A percentile compares a stretch with the other conserved stretches of the same genome.
Conservation (phyloP, 208 protist species). For the Trypanosoma vivax region DNA sequence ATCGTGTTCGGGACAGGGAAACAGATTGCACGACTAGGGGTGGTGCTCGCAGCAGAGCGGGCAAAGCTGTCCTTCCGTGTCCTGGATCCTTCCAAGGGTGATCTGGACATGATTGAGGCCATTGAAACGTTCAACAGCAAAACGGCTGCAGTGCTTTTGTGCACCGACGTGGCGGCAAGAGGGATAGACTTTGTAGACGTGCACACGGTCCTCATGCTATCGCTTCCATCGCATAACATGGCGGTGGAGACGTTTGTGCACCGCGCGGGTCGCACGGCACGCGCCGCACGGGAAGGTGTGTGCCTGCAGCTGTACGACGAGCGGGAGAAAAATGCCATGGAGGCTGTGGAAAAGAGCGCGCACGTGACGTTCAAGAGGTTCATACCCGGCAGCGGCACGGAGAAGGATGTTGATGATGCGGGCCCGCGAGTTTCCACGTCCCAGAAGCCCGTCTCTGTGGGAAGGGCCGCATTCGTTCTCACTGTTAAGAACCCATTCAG, state of each 20-base stretch:
- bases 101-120: conserved; percentile 67
- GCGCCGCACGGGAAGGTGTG: conserved; percentile 74
- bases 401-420: neutral
- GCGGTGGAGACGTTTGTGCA: conserved; percentile 95
- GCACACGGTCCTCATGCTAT: conserved; percentile 95
- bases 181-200: conserved; percentile 93
- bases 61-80: conserved; percentile 31
- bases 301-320: conserved; percentile 86
- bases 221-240: conserved; percentile 74
- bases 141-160: conserved; percentile 84
- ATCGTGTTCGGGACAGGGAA: conserved; percentile 69
- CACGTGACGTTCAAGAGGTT: conserved; percentile 55
- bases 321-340: conserved; percentile 28
- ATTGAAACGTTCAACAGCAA: conserved; percentile 81
- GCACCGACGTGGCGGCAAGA: conserved; percentile 92
- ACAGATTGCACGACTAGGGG: conserved; percentile 30
- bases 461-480: conserved; percentile 25
- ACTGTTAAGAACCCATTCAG: conserved; percentile 71
- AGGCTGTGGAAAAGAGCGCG: conserved; percentile 55
- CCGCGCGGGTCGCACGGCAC: conserved; percentile 93
- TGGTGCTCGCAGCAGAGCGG: conserved; percentile 9
- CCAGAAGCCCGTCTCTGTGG: neutral
- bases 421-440: neutral
- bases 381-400: conserved; percentile 11
- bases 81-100: conserved; percentile 41